A percentile compares a stretch with the other conserved stretches of the same genome.
phyloP scores from a whole-genome alignment of 2,329 filamentous ascomycete species.

The Hypomyces perniciosus region DNA sequence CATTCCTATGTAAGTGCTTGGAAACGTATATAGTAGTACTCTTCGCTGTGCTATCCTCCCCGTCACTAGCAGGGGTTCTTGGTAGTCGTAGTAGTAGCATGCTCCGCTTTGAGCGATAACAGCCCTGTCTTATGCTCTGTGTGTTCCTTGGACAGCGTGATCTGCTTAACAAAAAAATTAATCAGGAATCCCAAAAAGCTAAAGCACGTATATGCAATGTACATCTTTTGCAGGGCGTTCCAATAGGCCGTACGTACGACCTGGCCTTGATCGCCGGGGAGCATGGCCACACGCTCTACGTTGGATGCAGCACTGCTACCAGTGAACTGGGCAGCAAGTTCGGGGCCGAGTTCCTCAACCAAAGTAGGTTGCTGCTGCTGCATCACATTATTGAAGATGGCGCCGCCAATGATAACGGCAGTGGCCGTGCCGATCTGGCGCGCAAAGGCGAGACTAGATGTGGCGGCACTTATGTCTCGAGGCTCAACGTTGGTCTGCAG shows the following conservation, averaged over 20 bases:
- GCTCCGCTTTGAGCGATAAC: slow-evolving; percentile 31
- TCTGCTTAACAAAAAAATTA: slow-evolving; percentile 43
- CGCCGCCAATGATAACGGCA: slow-evolving; percentile 67
- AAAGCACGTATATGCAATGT: slow-evolving; percentile 49
- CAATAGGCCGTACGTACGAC: slow-evolving; percentile 43
- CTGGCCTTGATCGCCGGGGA: slow-evolving; percentile 40
- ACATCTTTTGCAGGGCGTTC: slow-evolving; percentile 49
- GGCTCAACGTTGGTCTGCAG: slow-evolving; percentile 57
- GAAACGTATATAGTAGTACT: too few species aligned
- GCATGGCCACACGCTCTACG: slow-evolving; percentile 46
- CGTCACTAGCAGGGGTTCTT: too few species aligned
- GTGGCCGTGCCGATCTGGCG: slow-evolving; percentile 63
- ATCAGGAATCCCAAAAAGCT: slow-evolving; percentile 41
- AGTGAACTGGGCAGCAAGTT: slow-evolving; percentile 46
- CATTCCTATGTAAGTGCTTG: too few species aligned
- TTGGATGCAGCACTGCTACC: slow-evolving; percentile 57
- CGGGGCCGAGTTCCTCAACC: slow-evolving; percentile 41
- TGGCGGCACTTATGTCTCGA: slow-evolving; percentile 61
- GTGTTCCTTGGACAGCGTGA: slow-evolving; percentile 48
- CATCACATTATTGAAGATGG: slow-evolving; percentile 74
- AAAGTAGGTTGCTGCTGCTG: slow-evolving; percentile 46
- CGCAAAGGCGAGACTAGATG: slow-evolving; percentile 60
- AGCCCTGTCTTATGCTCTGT: slow-evolving; percentile 54
- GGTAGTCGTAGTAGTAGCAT: too few species aligned
- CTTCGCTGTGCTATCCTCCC: too few species aligned